A percentile compares a stretch with the other conserved stretches of the same genome.
Evolutionary conservation across 225 moss, liverwort and hornwort genomes (phyloP).

Genomic region (Physcomitrellopsis africana): DNA sequence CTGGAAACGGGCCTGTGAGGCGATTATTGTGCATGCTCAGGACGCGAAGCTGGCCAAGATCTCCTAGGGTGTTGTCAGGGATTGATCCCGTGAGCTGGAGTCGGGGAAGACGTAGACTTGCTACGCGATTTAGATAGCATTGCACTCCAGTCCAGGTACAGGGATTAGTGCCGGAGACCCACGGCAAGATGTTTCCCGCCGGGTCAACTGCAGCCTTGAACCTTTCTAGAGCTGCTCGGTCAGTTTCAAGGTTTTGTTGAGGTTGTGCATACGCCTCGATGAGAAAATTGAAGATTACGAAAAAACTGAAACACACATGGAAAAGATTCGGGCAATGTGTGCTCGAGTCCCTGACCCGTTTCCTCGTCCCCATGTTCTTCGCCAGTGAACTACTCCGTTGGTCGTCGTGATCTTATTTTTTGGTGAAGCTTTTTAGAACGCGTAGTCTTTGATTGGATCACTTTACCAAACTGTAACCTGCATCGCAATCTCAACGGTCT

Average conservation of each 20-base stretch:
- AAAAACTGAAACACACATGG: background rate
- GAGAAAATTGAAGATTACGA: background rate
- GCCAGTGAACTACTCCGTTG: background rate
- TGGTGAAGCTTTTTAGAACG: no score
- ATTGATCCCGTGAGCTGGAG: constrained; percentile 24
- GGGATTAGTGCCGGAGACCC: constrained; percentile 31
- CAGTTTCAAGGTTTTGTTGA: constrained; percentile 27
- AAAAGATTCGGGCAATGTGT: background rate
- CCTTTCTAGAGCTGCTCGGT: constrained; percentile 34
- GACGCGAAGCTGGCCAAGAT: constrained; percentile 41
- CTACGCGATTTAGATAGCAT: constrained; percentile 38
- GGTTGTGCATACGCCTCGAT: background rate
- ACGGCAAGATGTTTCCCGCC: constrained; percentile 15
- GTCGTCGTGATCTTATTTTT: background rate
- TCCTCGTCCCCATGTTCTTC: constrained; percentile 23
- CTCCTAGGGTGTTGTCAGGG: constrained; percentile 28
- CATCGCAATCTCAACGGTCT: background rate
- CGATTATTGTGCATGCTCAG: constrained; percentile 44
- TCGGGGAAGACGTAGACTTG: constrained; percentile 31
- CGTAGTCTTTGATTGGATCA: background rate
- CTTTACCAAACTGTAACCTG: background rate
- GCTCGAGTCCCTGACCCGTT: background rate
- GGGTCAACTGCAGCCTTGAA: constrained; percentile 36
- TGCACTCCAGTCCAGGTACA: constrained; percentile 43
- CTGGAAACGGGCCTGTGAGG: constrained; percentile 38